Base-by-base conservation (phyloP, 352 stramenopile species). In the Thraustotheca clavata region DNA sequence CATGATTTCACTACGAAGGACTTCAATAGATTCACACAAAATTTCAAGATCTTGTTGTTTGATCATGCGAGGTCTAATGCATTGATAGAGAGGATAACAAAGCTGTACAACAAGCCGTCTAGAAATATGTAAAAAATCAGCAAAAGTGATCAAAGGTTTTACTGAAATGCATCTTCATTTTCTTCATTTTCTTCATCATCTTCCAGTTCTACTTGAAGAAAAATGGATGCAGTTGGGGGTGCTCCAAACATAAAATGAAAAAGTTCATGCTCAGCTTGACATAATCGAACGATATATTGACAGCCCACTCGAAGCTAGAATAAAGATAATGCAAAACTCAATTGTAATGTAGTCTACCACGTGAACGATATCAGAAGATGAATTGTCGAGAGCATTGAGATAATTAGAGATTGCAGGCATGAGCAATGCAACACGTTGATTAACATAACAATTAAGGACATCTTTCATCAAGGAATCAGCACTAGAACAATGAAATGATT, bases 61-160 rank as follows among this genome's bases (percentile, higher is more conserved):
- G 22, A 94, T 52, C 63, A 94, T 66, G 35, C 80, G 73, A 36
- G 84, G 84, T 5, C 84, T 77, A 22, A 83, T 68, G 6, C 81
- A 73, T 48, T 82, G 85, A 73, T 94, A 94, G 12, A 94, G 46
- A 7, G 86, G 35, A 2, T 76, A 73, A 46, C 84, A 88, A 3
- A 94, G 60, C 50, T 91, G 82, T 40, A 94, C 83, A 32, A 91
- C 85, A 22, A 94, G 67, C 7, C 77, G 76, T 49, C 83, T 93
- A 66, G 27, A 3, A 55, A 55, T 36, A 61, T 8, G 47, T 32
- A 59, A 12, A 35, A 22, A 31, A 32, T 50, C 8, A 26, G 8
- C 26, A 60, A 2, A 22, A 49, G 38, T 39, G 46, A 6, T n/a
- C 11, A 22, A 55, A 11, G 4, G 0, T 75, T 78, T 41, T 75